Conservation (phyloP, 2,329 filamentous ascomycete species). For the Fusarium xyrophilum region DNA sequence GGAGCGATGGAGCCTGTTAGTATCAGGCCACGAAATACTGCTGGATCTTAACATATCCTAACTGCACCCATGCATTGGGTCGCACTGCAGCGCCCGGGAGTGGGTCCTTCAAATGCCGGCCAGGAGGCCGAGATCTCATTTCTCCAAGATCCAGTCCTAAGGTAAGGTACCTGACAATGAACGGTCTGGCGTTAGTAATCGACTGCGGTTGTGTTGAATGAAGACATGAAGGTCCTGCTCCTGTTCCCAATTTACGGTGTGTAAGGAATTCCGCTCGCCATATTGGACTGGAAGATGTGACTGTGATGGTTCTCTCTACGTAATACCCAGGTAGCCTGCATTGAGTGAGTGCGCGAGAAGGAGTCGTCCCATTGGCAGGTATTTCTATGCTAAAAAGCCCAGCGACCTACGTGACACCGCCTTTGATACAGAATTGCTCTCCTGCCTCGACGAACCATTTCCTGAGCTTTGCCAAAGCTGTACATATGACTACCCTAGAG, state of each 20-base stretch:
- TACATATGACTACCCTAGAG: neutral
- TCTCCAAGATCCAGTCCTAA: constrained; percentile 5
- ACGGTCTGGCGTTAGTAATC: neutral
- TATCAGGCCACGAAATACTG: fast-evolving
- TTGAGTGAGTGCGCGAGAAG: neutral
- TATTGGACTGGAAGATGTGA: neutral
- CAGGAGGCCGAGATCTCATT: constrained; percentile 17
- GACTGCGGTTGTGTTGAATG: neutral
- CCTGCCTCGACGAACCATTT: neutral
- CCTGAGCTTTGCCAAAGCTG: neutral
- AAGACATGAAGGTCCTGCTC: neutral
- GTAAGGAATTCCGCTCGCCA: neutral
- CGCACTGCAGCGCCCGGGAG: constrained; percentile 3
- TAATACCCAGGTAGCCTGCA: neutral
- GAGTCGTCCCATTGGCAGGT: neutral
- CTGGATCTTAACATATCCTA: constrained; percentile 8
- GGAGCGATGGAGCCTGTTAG: constrained; percentile 15
- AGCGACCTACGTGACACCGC: neutral
- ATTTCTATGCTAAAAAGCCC: neutral
- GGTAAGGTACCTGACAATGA: neutral
- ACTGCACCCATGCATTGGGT: neutral
- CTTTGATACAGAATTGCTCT: neutral
- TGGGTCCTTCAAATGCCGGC: constrained; percentile 19
- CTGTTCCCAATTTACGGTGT: neutral
- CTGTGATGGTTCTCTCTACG: neutral